phyloP scores from a whole-genome alignment of 495 filamentous ascomycete species.

The Tuber microsphaerosporum region DNA sequence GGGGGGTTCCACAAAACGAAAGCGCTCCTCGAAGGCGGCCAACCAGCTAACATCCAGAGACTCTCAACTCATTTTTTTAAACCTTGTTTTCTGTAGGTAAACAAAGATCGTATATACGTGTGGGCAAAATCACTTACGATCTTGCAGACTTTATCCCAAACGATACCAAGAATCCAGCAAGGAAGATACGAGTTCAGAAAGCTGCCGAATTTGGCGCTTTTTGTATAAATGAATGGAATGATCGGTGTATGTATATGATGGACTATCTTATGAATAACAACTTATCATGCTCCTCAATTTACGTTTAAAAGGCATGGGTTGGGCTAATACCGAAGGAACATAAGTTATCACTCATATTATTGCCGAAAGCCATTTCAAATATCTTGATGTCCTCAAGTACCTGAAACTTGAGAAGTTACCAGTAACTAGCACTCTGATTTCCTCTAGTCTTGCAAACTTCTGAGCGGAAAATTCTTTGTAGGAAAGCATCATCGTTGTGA shows the following conservation, averaged over 20 bases:
- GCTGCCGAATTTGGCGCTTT: constrained; percentile 67
- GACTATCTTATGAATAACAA: constrained; percentile 1
- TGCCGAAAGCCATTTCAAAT: constrained; percentile 63
- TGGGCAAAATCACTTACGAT: not conserved
- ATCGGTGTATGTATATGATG: constrained; percentile 29
- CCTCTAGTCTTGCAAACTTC: not conserved
- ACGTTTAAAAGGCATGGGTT: constrained; percentile 19
- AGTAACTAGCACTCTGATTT: constrained; percentile 44
- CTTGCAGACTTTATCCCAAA: constrained; percentile 68
- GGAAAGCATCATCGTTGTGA: constrained; percentile 56
- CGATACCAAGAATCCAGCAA: constrained; percentile 58
- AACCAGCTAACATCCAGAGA: not conserved
- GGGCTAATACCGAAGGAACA: constrained; percentile 18
- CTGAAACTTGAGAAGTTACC: constrained; percentile 51
- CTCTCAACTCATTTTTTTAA: constrained; percentile 16
- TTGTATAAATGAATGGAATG: constrained; percentile 56
- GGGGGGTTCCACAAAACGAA: constrained; percentile 16
- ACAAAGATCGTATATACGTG: not conserved
- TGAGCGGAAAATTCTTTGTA: constrained; percentile 29
- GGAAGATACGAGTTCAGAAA: constrained; percentile 64
- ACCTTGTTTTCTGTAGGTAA: constrained; percentile 28
- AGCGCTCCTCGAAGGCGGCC: constrained; percentile 12
- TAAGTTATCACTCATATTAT: constrained; percentile 62
- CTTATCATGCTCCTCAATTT: not conserved
- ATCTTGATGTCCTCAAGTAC: constrained; percentile 57